phyloP scores from a whole-genome alignment of 306 rosid species.

The Notholithocarpus densiflorus region DNA sequence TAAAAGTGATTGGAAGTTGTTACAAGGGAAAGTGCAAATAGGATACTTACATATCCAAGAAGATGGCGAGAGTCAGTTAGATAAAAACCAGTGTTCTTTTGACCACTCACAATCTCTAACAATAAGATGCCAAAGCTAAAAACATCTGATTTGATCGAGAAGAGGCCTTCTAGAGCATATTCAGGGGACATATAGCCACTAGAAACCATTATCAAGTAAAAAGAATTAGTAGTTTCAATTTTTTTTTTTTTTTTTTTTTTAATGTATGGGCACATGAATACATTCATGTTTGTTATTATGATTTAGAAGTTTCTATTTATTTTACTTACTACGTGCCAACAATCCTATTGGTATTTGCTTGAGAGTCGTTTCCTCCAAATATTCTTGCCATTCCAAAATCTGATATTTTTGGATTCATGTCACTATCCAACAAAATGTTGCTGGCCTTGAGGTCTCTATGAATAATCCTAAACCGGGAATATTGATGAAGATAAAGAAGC shows the following conservation, averaged over 20 bases:
- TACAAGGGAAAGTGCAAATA: neutral
- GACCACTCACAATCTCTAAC: slow-evolving; percentile 33
- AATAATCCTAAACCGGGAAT: slow-evolving; percentile 26
- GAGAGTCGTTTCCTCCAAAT: slow-evolving; percentile 20
- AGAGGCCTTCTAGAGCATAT: slow-evolving; percentile 28
- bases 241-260: too few relatives aligned
- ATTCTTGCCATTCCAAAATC: slow-evolving; percentile 37
- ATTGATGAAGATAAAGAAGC: slow-evolving; percentile 35
- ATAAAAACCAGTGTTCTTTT: slow-evolving; percentile 34
- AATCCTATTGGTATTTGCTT: slow-evolving; percentile 33
- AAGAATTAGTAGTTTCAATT: neutral
- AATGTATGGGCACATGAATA: neutral
- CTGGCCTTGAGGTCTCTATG: slow-evolving; percentile 32
- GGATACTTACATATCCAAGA: slow-evolving; percentile 34
- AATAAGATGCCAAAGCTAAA: slow-evolving; percentile 37
- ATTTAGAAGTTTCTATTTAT: neutral
- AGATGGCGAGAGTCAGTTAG: slow-evolving; percentile 26
- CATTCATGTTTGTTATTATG: neutral
- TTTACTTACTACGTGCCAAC: slow-evolving; percentile 40
- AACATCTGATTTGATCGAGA: slow-evolving; percentile 27
- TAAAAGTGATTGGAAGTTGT: neutral
- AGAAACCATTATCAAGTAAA: neutral
- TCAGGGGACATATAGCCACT: slow-evolving; percentile 31
- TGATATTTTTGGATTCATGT: slow-evolving; percentile 39
- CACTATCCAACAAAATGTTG: slow-evolving; percentile 25